A percentile compares a stretch with the other conserved stretches of the same genome.
Evolutionary conservation across 148 eudicot genomes (phyloP).

Genomic region (Gaultheria prostrata): DNA sequence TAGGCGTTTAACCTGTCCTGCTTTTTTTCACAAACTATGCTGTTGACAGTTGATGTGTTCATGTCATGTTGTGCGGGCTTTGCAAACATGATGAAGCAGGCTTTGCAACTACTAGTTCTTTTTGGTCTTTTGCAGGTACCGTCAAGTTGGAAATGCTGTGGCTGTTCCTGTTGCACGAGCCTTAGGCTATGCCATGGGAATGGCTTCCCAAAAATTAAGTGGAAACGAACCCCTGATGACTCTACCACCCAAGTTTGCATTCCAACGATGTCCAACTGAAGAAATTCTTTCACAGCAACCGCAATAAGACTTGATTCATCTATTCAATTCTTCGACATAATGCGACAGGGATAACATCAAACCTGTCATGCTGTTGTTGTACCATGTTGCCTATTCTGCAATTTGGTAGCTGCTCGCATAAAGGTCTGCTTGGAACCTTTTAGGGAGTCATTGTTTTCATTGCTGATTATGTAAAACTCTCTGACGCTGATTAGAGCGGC

Average conservation of each 20-base stretch:
- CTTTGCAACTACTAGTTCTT: not conserved
- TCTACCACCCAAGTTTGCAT: constrained; percentile 76
- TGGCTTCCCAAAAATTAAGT: constrained; percentile 58
- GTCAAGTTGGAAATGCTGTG: constrained; percentile 96
- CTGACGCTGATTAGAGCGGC: not conserved
- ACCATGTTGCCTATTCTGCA: not conserved
- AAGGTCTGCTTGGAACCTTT: not conserved
- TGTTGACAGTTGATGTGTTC: not conserved
- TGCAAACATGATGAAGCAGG: not conserved
- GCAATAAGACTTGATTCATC: not conserved
- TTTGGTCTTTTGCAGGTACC: constrained; percentile 45
- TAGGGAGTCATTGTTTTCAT: not conserved
- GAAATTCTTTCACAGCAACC: not conserved
- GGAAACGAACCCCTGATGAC: constrained; percentile 58
- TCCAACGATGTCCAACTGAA: constrained; percentile 26
- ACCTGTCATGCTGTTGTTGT: not conserved
- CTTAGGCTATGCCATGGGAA: constrained; percentile 81
- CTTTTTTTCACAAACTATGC: no score
- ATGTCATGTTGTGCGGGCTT: not conserved
- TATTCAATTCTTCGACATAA: not conserved
- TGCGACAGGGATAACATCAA: not conserved
- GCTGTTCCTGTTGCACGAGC: constrained; percentile 80
- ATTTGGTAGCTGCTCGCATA: not conserved
- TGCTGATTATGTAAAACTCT: not conserved
- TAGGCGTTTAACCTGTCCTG: no score